phyloP scores from a whole-genome alignment of 75 land plant species.

The Selaginella moellendorffii region DNA sequence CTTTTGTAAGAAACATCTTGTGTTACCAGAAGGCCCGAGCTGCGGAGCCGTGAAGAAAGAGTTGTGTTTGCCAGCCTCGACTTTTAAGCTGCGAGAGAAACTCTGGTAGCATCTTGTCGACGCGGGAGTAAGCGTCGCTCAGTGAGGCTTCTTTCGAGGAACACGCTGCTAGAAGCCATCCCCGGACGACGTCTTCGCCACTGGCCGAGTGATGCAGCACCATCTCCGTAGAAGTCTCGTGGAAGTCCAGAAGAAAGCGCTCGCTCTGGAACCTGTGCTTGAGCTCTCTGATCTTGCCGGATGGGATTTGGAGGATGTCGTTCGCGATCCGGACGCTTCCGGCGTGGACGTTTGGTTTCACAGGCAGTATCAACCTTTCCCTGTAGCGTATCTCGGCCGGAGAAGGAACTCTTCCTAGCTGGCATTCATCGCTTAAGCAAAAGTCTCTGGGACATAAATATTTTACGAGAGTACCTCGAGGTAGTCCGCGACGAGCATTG shows the following conservation, averaged over 20 bases:
- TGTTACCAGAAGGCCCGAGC: conserved; percentile 56
- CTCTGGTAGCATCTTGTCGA: conserved; percentile 40
- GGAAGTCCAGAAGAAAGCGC: conserved; percentile 47
- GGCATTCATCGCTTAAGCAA: too few species aligned
- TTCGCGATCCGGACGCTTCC: conserved; percentile 75
- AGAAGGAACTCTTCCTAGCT: conserved; percentile 59
- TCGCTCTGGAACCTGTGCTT: conserved; percentile 48
- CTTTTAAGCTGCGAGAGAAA: conserved; percentile 47
- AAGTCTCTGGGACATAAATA: not conserved
- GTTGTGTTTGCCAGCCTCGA: conserved; percentile 89
- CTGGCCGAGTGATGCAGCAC: conserved; percentile 61
- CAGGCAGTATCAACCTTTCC: conserved; percentile 64
- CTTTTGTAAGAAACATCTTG: too few species aligned
- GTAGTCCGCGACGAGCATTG: conserved; percentile 73
- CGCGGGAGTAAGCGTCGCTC: conserved; percentile 48
- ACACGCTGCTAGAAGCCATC: conserved; percentile 87
- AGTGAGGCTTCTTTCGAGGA: conserved; percentile 26
- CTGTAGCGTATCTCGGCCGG: conserved; percentile 80
- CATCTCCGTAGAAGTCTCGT: conserved; percentile 44
- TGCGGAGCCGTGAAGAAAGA: conserved; percentile 76
- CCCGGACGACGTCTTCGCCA: conserved; percentile 87
- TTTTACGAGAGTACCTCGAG: conserved; percentile 36
- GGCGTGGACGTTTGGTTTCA: too few species aligned
- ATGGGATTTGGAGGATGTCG: conserved; percentile 19
- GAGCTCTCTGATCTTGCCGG: conserved; percentile 29